phyloP scores from a whole-genome alignment of 2,329 filamentous ascomycete species.

The Gaeumannomyces tritici region DNA sequence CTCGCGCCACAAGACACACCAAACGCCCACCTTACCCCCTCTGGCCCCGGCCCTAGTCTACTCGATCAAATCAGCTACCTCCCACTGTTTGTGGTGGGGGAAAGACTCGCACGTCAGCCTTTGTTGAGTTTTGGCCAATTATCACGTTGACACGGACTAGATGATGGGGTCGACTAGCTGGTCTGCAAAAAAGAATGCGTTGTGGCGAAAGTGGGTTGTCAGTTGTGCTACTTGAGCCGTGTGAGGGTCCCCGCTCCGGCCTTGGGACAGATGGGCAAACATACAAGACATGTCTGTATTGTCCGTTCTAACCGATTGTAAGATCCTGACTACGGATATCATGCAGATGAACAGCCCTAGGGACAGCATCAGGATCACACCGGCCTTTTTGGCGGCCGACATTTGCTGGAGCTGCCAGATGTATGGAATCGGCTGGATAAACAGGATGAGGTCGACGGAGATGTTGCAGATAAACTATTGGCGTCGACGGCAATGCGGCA shows the following conservation, averaged over 20 bases:
- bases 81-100: too few relatives aligned
- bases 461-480: constrained; percentile 8
- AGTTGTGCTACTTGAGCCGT: neutral
- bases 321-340: neutral
- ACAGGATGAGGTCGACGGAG: constrained; percentile 7
- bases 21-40: too few relatives aligned
- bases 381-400: constrained; percentile 6
- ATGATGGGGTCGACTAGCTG: constrained; percentile 5
- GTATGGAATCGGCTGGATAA: constrained; percentile 9
- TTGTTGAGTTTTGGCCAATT: too few relatives aligned
- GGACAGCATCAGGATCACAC: constrained; percentile 8
- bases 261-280: too few relatives aligned
- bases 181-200: neutral
- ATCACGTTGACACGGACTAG: constrained; percentile 7
- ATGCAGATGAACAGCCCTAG: constrained; percentile 3
- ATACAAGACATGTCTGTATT: neutral
- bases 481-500: too few relatives aligned
- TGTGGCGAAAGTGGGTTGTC: neutral
- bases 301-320: neutral
- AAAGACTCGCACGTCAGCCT: too few relatives aligned
- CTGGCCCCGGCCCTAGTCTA: too few relatives aligned
- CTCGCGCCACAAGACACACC: too few relatives aligned
- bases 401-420: constrained; percentile 9
- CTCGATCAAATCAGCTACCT: too few relatives aligned
- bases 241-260: neutral